phyloP scores from a whole-genome alignment of 805 yeast genomes.

The Cyberlindnera bimundalis region DNA sequence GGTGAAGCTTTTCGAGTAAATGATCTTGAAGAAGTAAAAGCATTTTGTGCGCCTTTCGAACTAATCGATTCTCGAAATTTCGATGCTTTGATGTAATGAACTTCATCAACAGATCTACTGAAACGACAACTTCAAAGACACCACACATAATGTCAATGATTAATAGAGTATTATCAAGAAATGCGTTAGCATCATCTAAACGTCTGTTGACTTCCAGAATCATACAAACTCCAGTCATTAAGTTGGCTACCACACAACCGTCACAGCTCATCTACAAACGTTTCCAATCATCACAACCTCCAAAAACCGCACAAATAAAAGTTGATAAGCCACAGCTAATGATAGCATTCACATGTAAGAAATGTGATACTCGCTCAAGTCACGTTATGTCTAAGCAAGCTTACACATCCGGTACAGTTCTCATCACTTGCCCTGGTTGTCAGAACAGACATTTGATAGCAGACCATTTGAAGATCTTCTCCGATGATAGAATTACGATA shows the following conservation, averaged over 20 bases:
- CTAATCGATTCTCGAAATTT: too few relatives aligned
- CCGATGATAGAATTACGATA: conserved; percentile 72
- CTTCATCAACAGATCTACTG: too few relatives aligned
- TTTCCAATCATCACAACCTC: conserved; percentile 16
- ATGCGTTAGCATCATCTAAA: neutral
- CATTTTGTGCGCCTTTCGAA: too few relatives aligned
- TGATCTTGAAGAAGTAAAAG: too few relatives aligned
- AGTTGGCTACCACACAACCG: too few relatives aligned
- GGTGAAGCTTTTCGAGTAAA: too few relatives aligned
- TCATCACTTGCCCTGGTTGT: conserved; percentile 91
- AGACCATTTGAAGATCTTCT: conserved; percentile 79
- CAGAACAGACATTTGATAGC: conserved; percentile 86
- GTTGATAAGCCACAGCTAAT: conserved; percentile 75
- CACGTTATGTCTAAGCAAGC: conserved; percentile 94
- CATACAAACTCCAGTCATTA: neutral
- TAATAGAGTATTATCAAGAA: neutral
- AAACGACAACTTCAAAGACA: too few relatives aligned
- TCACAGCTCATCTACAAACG: conserved; percentile 4
- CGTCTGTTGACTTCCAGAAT: neutral
- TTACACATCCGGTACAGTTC: conserved; percentile 78
- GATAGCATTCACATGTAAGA: conserved; percentile 91
- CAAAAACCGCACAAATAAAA: conserved; percentile 36
- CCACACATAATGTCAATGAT: neutral
- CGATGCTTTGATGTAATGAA: too few relatives aligned
- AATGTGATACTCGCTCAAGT: conserved; percentile 77